These are phyloP conservation scores for Clonostachys rosea DNA, from an alignment of 2,329 filamentous ascomycete genomes.

Conservation along the genomic window DNA sequence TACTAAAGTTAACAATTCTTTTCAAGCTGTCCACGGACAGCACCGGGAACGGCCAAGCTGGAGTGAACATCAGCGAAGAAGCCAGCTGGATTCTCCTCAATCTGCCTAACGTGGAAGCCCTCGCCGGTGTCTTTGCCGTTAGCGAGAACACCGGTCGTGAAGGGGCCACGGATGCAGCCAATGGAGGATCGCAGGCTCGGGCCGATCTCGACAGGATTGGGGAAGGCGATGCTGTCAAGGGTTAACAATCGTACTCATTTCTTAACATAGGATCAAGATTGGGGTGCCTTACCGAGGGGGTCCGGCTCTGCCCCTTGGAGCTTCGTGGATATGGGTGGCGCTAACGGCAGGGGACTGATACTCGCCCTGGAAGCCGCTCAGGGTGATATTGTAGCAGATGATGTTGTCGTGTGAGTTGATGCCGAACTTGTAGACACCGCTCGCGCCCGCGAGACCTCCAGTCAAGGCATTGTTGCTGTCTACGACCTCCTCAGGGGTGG, in stretches of 20 bases:
- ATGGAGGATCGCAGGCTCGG: constrained; percentile 28
- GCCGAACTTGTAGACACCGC: constrained; percentile 45
- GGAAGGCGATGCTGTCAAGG: constrained; percentile 34
- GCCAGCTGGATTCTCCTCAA: constrained; percentile 39
- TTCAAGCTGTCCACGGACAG: constrained; percentile 43
- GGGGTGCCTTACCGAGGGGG: constrained; percentile 34
- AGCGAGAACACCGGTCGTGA: constrained; percentile 21
- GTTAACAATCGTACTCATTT: not conserved
- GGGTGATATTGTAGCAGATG: constrained; percentile 45
- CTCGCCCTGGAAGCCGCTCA: constrained; percentile 40
- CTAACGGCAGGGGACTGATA: constrained; percentile 45
- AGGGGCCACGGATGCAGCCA: constrained; percentile 32
- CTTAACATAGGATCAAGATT: not conserved
- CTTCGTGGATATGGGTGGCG: constrained; percentile 52
- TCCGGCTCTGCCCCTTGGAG: constrained; percentile 33
- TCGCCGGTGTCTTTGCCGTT: constrained; percentile 21
- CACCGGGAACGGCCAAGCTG: constrained; percentile 39
- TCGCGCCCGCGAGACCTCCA: constrained; percentile 34
- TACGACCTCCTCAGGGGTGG: constrained; percentile 44
- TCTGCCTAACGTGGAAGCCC: constrained; percentile 43
- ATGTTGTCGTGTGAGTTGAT: constrained; percentile 40
- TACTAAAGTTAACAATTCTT: not conserved
- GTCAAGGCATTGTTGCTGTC: constrained; percentile 27
- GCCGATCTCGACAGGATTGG: constrained; percentile 31
- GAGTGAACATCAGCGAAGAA: constrained; percentile 53